These are phyloP conservation scores for Picea mariana DNA, from an alignment of 83 land plant genomes.

Conservation along the genomic window DNA sequence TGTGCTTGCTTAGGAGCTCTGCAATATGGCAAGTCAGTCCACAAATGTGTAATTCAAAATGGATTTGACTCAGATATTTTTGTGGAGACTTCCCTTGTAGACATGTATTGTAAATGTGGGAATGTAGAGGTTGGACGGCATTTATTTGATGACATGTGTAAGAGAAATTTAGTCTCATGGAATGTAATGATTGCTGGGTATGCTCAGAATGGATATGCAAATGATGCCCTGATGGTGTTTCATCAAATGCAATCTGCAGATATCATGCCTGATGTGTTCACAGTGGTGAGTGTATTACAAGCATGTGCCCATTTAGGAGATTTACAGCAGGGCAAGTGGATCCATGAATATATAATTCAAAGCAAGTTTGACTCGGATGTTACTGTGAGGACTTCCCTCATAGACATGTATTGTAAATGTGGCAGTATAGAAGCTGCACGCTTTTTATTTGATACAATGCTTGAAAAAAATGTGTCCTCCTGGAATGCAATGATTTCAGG, in stretches of 20 bases:
- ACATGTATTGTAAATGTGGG: slow-evolving; percentile 46
- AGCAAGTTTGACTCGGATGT: slow-evolving; percentile 7
- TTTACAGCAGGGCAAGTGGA: slow-evolving; percentile 6
- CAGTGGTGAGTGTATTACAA: slow-evolving; percentile 12
- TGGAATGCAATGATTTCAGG: slow-evolving; percentile 69
- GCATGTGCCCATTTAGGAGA: slow-evolving; percentile 8
- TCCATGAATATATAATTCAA: not conserved
- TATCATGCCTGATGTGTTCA: slow-evolving; percentile 19
- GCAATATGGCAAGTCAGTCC: slow-evolving; percentile 25
- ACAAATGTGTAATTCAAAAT: not conserved
- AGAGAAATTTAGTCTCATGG: slow-evolving; percentile 36
- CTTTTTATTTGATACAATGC: not conserved
- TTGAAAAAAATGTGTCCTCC: slow-evolving; percentile 35
- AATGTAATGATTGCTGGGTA: slow-evolving; percentile 39
- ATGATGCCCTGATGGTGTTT: slow-evolving; percentile 31
- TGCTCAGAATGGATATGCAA: slow-evolving; percentile 17
- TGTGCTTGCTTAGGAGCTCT: slow-evolving; percentile 33
- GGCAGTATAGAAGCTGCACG: not conserved
- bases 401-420: slow-evolving; percentile 6
- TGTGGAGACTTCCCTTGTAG: slow-evolving; percentile 37
- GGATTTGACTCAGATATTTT: slow-evolving; percentile 25
- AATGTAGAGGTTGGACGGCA: slow-evolving; percentile 21
- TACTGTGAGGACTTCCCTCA: not conserved
- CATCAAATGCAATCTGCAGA: slow-evolving; percentile 24
- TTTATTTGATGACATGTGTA: slow-evolving; percentile 33